These are phyloP conservation scores for Trichosanthes truncata DNA, from an alignment of 306 rosid species.

Conservation along the genomic window DNA sequence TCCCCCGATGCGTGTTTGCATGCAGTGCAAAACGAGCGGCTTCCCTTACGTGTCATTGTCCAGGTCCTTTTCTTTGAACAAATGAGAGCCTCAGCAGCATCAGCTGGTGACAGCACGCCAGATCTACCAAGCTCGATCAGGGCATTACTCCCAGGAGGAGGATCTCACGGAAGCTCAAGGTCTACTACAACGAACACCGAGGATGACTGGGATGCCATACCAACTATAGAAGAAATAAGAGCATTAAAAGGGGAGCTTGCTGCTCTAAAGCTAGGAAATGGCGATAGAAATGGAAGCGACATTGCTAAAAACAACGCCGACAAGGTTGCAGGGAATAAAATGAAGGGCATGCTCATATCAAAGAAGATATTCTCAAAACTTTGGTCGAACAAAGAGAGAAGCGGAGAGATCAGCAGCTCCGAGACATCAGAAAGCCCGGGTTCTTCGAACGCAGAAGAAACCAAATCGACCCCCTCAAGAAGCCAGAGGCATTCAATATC, in stretches of 20 bases:
- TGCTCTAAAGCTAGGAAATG: conserved; percentile 13
- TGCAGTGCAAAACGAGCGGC: conserved; percentile 88
- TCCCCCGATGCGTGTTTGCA: conserved; percentile 90
- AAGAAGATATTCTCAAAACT: conserved; percentile 76
- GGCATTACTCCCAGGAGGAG: conserved; percentile 52
- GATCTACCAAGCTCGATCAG: conserved; percentile 54
- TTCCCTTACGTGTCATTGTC: conserved; percentile 72
- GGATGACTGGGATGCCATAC: conserved; percentile 79
- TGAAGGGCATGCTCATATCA: conserved; percentile 53
- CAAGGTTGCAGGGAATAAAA: conserved; percentile 41
- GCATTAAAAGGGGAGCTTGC: conserved; percentile 63
- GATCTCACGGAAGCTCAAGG: conserved; percentile 78
- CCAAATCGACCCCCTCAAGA: conserved; percentile 77
- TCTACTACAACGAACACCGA: conserved; percentile 75
- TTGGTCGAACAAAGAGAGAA: conserved; percentile 73
- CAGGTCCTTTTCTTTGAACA: conserved; percentile 96
- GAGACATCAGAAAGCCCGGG: conserved; percentile 91
- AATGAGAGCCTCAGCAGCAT: conserved; percentile 47
- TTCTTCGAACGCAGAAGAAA: conserved; percentile 66
- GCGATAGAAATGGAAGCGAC: conserved; percentile 11
- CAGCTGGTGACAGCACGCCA: conserved; percentile 51
- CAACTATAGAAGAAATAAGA: conserved; percentile 57
- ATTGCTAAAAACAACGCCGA: conserved; percentile 30
- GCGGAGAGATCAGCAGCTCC: conserved; percentile 71
- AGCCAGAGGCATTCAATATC: conserved; percentile 78